Conservation (phyloP, 306 rosid genomes). For the Dalbergia cochinchinensis region DNA sequence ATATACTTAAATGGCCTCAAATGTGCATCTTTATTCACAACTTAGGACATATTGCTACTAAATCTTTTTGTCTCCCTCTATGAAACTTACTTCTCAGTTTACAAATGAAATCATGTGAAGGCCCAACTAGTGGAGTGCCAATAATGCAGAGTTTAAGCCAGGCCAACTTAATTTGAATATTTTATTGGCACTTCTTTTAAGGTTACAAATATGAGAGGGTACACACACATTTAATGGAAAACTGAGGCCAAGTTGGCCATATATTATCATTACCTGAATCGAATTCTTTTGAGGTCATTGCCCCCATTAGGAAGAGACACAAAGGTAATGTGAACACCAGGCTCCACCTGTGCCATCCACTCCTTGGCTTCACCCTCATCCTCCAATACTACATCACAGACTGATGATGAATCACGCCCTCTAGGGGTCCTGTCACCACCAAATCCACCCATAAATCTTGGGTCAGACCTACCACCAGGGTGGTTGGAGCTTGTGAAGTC, state of each 20-base stretch:
- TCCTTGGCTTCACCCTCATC: conserved; percentile 72
- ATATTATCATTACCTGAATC: conserved; percentile 71
- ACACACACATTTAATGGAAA: not conserved
- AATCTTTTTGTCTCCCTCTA: too few relatives aligned
- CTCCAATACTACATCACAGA: conserved; percentile 69
- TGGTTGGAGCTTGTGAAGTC: conserved; percentile 67
- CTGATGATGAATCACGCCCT: conserved; percentile 54
- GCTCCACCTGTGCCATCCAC: conserved; percentile 99
- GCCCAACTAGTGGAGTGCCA: too few relatives aligned
- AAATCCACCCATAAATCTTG: conserved; percentile 58
- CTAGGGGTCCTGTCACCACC: conserved; percentile 66
- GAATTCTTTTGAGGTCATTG: conserved; percentile 86
- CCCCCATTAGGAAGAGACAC: conserved; percentile 92
- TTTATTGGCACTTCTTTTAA: not conserved
- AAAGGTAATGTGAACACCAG: conserved; percentile 86
- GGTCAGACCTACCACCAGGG: conserved; percentile 62
- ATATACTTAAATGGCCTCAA: conserved; percentile 14
- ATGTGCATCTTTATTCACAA: not conserved
- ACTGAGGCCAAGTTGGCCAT: not conserved
- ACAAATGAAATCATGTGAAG: too few relatives aligned
- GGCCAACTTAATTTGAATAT: too few relatives aligned
- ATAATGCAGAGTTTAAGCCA: too few relatives aligned
- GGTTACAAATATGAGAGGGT: conserved; percentile 1
- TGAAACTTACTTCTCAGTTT: too few relatives aligned
- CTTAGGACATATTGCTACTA: not conserved